These are phyloP conservation scores for Sporisorium scitamineum DNA, from an alignment of 1,284 basidiomycete genomes.

Conservation along the genomic window DNA sequence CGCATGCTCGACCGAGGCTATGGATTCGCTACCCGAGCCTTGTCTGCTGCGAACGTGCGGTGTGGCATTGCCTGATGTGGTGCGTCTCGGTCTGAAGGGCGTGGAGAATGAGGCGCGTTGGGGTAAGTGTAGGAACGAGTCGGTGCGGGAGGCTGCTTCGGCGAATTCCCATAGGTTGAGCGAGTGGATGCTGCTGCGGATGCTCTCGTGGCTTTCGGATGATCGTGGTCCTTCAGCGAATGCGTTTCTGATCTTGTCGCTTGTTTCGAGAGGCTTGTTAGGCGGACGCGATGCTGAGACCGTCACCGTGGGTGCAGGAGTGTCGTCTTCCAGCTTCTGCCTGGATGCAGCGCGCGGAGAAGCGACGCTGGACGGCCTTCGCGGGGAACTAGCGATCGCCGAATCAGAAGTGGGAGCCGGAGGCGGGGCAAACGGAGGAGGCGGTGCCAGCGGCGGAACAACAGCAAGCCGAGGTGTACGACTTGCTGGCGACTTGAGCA, in stretches of 20 bases:
- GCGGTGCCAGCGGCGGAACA: constrained; percentile 23
- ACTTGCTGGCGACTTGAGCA: neutral
- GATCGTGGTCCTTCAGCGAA: neutral
- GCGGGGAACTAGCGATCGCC: neutral
- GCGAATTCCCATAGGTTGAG: constrained; percentile 15
- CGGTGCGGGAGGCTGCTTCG: neutral
- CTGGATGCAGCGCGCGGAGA: neutral
- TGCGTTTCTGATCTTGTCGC: neutral
- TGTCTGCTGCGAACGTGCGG: constrained; percentile 12
- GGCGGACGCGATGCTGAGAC: neutral
- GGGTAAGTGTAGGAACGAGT: constrained; percentile 11
- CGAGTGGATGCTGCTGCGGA: constrained; percentile 19
- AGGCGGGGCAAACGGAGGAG: constrained; percentile 32
- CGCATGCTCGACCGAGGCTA: neutral
- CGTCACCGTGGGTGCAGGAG: neutral
- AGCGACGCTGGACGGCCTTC: neutral
- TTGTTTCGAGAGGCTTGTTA: neutral
- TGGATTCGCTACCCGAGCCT: constrained; percentile 8
- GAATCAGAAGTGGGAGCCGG: constrained; percentile 14
- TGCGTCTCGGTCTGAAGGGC: neutral
- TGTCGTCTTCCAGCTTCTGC: neutral
- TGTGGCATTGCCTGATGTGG: neutral
- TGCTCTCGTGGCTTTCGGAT: constrained; percentile 17
- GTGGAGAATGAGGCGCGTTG: neutral
- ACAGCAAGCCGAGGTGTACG: constrained; percentile 8